Evolutionary conservation across 2,329 filamentous ascomycete species (phyloP), one percentile per base, ranked within the genome.

Genomic region (Colletotrichum chrysophilum): DNA sequence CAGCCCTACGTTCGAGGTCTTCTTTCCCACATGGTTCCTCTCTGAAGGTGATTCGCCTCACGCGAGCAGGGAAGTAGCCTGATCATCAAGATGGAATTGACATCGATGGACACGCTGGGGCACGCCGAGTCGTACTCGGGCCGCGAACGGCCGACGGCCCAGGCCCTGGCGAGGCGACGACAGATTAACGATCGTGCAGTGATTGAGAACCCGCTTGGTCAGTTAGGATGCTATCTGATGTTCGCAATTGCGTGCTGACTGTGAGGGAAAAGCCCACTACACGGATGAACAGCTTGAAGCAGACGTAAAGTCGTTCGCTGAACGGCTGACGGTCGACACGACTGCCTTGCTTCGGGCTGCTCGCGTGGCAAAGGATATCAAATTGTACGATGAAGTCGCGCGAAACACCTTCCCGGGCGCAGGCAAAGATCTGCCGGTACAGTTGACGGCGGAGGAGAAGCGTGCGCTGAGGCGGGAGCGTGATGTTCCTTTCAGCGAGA

Each of bases 341-440:
- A 71, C 81, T 6, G 77, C 79, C 3, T 76, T 87, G 1, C 76
- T 87, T 9, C 80, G 85, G 21, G 86, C 85, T 9, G 86, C 86
- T 24, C 81, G 82, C 12, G 85, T 88, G 7, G 86, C 84, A 14
- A 86, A 85, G 58, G 84, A 87, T 55, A 82, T 84, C 43, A 81
- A 80, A 1, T 74, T 81, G 2, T 88, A 87, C 65, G 85, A 87
- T 62, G 79, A 81, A 14, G 80, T 85, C 21, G 84, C 85, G 9
- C 80, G 80, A 5, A 81, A 76, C 66, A 68, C 77, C 8, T 79
- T 79, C 34, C 76, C 70, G 24, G 72, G 75, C 66, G 79, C 77
- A 2, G 79, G 75, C 14, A 48, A 56, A 2, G 72, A 79, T 14
- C 79, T 86, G 2, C 80, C 80, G 0, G 86, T 87, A 4, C 74